Evolutionary conservation across 1,284 basidiomycete species (phyloP).

Genomic region (Rugosomyces carneus): DNA sequence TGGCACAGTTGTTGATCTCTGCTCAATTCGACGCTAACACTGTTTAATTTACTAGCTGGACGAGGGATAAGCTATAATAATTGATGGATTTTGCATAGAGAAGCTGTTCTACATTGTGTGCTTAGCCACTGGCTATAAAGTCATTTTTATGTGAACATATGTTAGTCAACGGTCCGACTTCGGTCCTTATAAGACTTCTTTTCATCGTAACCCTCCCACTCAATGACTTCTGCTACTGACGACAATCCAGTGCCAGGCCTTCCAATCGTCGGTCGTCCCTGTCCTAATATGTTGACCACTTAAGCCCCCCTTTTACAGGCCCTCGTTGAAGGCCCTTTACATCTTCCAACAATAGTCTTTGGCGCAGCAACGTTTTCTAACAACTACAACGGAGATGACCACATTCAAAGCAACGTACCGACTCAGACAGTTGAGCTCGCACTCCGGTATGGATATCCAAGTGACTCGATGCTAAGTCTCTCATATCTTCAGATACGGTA

Average conservation of each 20-base stretch:
- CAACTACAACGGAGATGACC: constrained; percentile 65
- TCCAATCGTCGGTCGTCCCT: constrained; percentile 23
- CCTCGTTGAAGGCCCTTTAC: constrained; percentile 23
- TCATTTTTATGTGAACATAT: constrained; percentile 1
- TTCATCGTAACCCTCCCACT: constrained; percentile 20
- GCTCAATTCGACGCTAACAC: constrained; percentile 11
- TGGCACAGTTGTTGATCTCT: constrained; percentile 29
- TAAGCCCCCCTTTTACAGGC: constrained; percentile 13
- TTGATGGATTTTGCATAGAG: constrained; percentile 7
- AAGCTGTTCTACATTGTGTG: constrained; percentile 8
- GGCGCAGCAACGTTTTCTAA: constrained; percentile 64
- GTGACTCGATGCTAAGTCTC: background rate
- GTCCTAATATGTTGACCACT: background rate
- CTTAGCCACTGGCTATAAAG: constrained; percentile 14
- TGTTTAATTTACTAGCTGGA: constrained; percentile 47
- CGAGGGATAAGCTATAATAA: constrained; percentile 60
- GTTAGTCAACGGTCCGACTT: constrained; percentile 2
- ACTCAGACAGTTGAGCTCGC: constrained; percentile 75
- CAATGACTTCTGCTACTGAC: constrained; percentile 32
- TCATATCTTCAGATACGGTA: constrained; percentile 63
- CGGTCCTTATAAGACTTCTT: background rate
- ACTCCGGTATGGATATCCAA: constrained; percentile 46
- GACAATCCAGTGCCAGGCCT: constrained; percentile 44
- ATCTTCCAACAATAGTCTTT: constrained; percentile 31
- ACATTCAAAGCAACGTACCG: constrained; percentile 55